Conservation (phyloP, 805 yeast genomes). For the Schwanniomyces sp. region DNA sequence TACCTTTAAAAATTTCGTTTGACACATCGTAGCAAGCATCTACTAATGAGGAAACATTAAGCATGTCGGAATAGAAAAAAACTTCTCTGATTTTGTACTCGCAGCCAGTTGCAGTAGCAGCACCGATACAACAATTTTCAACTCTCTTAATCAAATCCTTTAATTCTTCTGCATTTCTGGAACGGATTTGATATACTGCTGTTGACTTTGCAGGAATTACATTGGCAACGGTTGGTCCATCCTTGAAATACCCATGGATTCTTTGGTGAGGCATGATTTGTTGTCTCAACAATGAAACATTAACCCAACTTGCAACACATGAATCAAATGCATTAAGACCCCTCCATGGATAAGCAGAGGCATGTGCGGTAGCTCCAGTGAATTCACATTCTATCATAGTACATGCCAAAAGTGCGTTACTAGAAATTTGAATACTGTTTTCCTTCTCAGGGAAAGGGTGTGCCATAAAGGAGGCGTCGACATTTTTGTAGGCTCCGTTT, state of each 20-base stretch:
- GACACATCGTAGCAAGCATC: slow-evolving; percentile 5
- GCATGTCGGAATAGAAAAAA: slow-evolving; percentile 20
- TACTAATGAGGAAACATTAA: slow-evolving; percentile 10
- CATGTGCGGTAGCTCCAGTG: slow-evolving; percentile 24
- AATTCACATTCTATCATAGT: slow-evolving; percentile 13
- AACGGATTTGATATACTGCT: slow-evolving; percentile 14
- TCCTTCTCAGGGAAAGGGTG: slow-evolving; percentile 15
- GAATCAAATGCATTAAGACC: slow-evolving; percentile 29
- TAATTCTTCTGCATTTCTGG: slow-evolving; percentile 13
- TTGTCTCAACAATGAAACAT: slow-evolving; percentile 22
- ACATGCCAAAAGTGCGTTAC: slow-evolving; percentile 14
- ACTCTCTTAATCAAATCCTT: slow-evolving; percentile 18
- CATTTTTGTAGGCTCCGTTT: slow-evolving; percentile 22
- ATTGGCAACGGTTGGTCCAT: slow-evolving; percentile 22
- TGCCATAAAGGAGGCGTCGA: slow-evolving; percentile 22
- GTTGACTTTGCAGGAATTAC: slow-evolving; percentile 20
- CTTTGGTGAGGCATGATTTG: slow-evolving; percentile 21
- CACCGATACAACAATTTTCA: slow-evolving; percentile 23
- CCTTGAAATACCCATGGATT: slow-evolving; percentile 18
- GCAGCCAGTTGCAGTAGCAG: slow-evolving; percentile 29
- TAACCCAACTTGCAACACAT: slow-evolving; percentile 19
- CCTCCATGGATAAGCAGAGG: slow-evolving; percentile 25
- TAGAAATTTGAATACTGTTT: slow-evolving; percentile 4
- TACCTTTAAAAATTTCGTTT: neutral
- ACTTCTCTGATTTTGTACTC: slow-evolving; percentile 27